These are phyloP conservation scores for Pleomassaria siparia DNA, from an alignment of 2,329 filamentous ascomycete genomes.

Conservation along the genomic window DNA sequence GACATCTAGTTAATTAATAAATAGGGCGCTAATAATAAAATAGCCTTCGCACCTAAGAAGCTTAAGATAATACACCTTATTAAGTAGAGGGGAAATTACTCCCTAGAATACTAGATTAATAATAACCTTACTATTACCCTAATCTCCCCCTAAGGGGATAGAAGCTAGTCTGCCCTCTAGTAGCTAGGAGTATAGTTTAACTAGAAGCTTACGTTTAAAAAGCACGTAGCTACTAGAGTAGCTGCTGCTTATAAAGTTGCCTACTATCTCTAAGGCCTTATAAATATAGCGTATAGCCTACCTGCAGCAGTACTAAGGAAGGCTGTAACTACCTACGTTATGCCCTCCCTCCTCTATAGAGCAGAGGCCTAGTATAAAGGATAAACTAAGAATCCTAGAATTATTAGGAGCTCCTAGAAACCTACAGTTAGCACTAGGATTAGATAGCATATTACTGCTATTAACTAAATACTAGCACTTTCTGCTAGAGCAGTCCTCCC, in stretches of 20 bases:
- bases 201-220: not conserved
- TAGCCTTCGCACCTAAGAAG: not conserved
- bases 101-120: not conserved
- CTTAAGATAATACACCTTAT: not conserved
- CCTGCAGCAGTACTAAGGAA: not conserved
- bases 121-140: not conserved
- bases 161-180: too few relatives aligned
- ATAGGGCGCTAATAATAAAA: not conserved
- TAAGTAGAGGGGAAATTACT: not conserved
- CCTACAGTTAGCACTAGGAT: not conserved
- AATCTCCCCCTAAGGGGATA: too few relatives aligned
- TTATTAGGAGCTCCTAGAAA: not conserved
- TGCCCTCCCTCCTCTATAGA: not conserved
- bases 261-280: not conserved
- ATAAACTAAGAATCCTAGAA: not conserved
- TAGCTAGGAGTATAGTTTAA: not conserved
- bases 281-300: not conserved
- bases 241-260: not conserved
- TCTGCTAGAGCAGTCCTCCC: not conserved
- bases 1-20: not conserved
- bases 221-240: not conserved
- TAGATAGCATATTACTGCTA: not conserved
- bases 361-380: not conserved
- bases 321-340: not conserved
- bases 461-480: not conserved